Conservation (phyloP, 495 filamentous ascomycete species). For the Neurospora cerealis region DNA sequence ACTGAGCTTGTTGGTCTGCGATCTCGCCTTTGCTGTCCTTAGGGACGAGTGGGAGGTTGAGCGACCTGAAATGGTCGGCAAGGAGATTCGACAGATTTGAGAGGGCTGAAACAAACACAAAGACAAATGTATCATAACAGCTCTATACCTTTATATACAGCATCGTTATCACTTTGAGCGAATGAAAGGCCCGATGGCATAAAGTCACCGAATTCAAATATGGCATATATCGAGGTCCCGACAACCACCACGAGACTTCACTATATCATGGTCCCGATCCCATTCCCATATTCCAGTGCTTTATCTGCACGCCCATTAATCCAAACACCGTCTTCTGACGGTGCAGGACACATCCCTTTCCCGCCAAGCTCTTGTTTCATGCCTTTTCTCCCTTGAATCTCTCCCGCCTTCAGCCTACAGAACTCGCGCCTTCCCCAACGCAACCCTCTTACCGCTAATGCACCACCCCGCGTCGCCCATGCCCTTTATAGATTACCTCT, state of each 20-base stretch:
- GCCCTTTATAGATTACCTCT: not conserved
- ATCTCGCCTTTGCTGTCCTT: slow-evolving; percentile 77
- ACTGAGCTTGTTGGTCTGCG: slow-evolving; percentile 65
- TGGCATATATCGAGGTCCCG: not conserved
- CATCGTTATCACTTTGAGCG: not conserved
- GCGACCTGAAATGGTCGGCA: slow-evolving; percentile 77
- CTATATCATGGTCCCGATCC: not conserved
- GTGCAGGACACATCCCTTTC: not conserved
- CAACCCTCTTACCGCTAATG: not conserved
- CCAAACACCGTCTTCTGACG: not conserved
- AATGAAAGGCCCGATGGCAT: not conserved
- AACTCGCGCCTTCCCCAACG: too few relatives aligned
- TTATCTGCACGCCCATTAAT: not conserved
- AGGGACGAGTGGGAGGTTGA: slow-evolving; percentile 93
- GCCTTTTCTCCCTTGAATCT: not conserved
- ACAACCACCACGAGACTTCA: not conserved
- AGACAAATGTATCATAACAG: not conserved
- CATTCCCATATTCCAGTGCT: not conserved
- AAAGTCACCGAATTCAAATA: not conserved
- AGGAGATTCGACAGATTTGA: slow-evolving; percentile 78
- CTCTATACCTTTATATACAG: not conserved
- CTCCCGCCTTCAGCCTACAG: too few relatives aligned
- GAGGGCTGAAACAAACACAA: not conserved
- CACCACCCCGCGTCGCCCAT: not conserved
- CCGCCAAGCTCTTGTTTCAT: not conserved